Base-by-base conservation (phyloP, 2,329 filamentous ascomycete species). In the Cordyceps cateniannulata region DNA sequence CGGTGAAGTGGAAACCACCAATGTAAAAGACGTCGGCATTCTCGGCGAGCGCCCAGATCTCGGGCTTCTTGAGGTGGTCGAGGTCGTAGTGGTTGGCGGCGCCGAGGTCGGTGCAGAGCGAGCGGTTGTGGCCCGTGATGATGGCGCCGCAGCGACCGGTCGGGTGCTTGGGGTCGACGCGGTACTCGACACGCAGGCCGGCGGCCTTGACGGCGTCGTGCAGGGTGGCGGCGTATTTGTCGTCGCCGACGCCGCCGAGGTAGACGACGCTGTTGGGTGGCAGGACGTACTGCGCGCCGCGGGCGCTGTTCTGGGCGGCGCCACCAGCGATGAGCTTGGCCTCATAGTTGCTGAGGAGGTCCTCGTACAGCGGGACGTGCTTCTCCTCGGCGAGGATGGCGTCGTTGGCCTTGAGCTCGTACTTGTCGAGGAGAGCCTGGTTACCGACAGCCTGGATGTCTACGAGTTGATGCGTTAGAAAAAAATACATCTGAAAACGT, bases 41-140 rank as follows among this genome's bases (percentile, higher is more conserved):
- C 85, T 98, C 86, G 63, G 95, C 95, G 56, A 97, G 83, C 67
- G 85, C 83, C 95, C 95, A 99, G 77, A 98, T 88, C 77, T 93
- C 86, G 59, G 91, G 89, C 74, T 86, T 85, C 85, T 96, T 91
- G 75, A 99, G 79, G 76, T 99, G 95, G 65, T 95, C 91, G 57
- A 97, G 75, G 77, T 93, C 93, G 81, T 99, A 99, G 81, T 92
- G 89, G 81, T 99, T 99, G 68, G 95, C 95, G 64, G 95, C 95
- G 64, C 89, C 95, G 62, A 99, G 88, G 72, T 98, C 92, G 64
- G 95, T 99, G 82, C 89, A 90, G 82, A 99, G 88, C 74, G 87
- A 92, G 70, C 95, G 88, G 86, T 98, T 88, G 82, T 96, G 91
- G 72, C 92, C 95, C 42, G 93, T 99, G 77, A 99, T 97, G 75